Evolutionary conservation across 2,329 filamentous ascomycete species (phyloP).

Genomic region (Colletotrichum simmondsii): DNA sequence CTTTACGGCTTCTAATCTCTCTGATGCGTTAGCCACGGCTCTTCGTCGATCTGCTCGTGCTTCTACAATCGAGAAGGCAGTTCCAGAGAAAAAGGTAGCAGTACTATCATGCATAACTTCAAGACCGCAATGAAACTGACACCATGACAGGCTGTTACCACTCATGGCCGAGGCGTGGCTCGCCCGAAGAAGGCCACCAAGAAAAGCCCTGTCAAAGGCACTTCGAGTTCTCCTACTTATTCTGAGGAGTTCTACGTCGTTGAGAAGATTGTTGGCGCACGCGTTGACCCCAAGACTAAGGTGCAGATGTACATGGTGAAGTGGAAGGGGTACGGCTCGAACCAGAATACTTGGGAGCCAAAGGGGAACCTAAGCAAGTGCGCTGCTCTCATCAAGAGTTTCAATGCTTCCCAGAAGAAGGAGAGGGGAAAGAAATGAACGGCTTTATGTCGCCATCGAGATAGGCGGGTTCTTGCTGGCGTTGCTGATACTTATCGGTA

Average conservation of each 20-base stretch:
- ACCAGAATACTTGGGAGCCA: constrained; percentile 66
- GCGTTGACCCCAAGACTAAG: constrained; percentile 49
- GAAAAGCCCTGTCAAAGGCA: not conserved
- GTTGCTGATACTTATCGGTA: not conserved
- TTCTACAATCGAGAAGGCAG: not conserved
- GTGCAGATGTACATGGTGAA: constrained; percentile 60
- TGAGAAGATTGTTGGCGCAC: constrained; percentile 56
- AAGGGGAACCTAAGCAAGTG: constrained; percentile 55
- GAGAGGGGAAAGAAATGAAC: not conserved
- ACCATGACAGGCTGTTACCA: not conserved
- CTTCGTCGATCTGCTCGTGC: not conserved
- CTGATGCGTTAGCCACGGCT: not conserved
- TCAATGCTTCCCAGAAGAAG: not conserved
- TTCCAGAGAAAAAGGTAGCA: constrained; percentile 12
- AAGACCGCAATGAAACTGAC: not conserved
- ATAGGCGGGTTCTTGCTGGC: not conserved
- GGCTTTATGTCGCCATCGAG: not conserved
- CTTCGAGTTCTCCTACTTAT: not conserved
- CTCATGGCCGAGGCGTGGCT: constrained; percentile 14
- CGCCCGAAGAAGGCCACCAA: constrained; percentile 4
- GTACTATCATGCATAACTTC: not conserved
- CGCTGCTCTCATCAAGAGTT: constrained; percentile 41
- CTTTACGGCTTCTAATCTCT: not conserved
- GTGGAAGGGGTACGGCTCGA: constrained; percentile 59
- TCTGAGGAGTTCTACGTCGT: constrained; percentile 55